Evolutionary conservation across 2,329 filamentous ascomycete species (phyloP).

Genomic region (Arthrobotrys conoides): DNA sequence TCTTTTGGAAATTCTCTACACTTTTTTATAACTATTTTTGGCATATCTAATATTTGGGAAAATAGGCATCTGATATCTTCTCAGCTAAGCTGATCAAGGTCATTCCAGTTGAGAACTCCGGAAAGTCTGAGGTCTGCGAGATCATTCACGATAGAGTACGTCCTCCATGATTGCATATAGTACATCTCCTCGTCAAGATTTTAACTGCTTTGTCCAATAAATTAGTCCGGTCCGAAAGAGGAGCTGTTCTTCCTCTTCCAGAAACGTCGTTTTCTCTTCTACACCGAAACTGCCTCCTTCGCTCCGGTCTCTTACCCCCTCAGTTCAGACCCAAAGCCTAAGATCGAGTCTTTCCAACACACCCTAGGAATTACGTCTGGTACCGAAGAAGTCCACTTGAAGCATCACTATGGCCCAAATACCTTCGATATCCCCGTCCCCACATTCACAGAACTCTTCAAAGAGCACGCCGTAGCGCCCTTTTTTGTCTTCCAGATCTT

Average conservation of each 20-base stretch:
- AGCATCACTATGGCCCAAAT: slow-evolving; percentile 95
- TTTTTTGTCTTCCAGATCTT: slow-evolving; percentile 99
- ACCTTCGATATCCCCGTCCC: slow-evolving; percentile 98
- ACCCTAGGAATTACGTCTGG: slow-evolving; percentile 81
- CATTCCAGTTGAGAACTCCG: slow-evolving; percentile 89
- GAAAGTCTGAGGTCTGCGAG: slow-evolving; percentile 86
- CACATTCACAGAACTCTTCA: slow-evolving; percentile 94
- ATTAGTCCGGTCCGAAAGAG: slow-evolving; percentile 77
- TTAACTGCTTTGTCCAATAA: not conserved
- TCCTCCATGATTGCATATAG: no score
- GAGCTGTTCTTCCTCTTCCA: slow-evolving; percentile 95
- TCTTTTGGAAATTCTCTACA: not conserved
- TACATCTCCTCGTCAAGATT: no score
- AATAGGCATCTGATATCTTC: slow-evolving; percentile 70
- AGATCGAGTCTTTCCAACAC: slow-evolving; percentile 82
- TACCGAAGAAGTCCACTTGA: slow-evolving; percentile 82
- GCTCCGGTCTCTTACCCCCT: slow-evolving; percentile 85
- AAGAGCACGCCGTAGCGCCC: slow-evolving; percentile 96
- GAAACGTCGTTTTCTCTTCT: slow-evolving; percentile 94
- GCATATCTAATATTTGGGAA: no score
- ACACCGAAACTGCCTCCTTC: slow-evolving; percentile 80
- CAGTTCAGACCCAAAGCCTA: slow-evolving; percentile 86
- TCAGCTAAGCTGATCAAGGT: slow-evolving; percentile 92
- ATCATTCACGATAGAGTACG: slow-evolving; percentile 80
- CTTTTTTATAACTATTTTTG: not conserved